phyloP scores from a whole-genome alignment of 352 stramenopile genomes.

The Phytophthora citrophthora region DNA sequence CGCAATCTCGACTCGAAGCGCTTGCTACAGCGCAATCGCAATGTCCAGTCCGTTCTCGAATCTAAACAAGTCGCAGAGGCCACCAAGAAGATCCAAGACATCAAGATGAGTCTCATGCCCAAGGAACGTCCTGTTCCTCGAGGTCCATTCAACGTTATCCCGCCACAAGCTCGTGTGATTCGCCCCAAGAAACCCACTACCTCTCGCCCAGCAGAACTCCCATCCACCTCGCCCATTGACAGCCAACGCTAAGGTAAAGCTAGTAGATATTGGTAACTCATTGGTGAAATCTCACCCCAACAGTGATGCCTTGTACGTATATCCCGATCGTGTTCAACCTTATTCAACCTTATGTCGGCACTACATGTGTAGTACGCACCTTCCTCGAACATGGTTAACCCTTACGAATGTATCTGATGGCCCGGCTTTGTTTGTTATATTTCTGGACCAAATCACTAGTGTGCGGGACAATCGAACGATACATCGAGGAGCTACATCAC shows the following conservation, averaged over 20 bases:
- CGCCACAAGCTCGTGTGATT: conserved; percentile 76
- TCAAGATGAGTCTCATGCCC: conserved; percentile 80
- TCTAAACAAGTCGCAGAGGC: conserved; percentile 90
- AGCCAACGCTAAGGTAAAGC: conserved; percentile 16
- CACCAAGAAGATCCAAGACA: conserved; percentile 81
- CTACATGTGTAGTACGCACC: no score
- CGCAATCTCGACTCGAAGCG: conserved; percentile 93
- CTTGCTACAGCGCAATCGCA: conserved; percentile 95
- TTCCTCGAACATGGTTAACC: no score
- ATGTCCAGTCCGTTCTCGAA: conserved; percentile 94
- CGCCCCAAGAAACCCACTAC: conserved; percentile 69
- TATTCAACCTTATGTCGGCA: no score
- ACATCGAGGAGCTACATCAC: conserved; percentile 5
- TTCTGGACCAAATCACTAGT: not conserved
- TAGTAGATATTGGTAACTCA: no score
- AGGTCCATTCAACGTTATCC: conserved; percentile 73
- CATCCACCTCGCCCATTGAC: conserved; percentile 28
- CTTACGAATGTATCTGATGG: no score
- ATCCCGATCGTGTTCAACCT: no score
- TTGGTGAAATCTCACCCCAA: no score
- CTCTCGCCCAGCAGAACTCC: conserved; percentile 34
- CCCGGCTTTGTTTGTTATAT: no score
- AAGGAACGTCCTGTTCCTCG: conserved; percentile 59
- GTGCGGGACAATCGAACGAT: conserved; percentile 1
- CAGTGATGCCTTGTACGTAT: no score